Evolutionary conservation across 2,329 filamentous ascomycete genomes (phyloP), one percentile per base, ranked within the genome.

Genomic region (Sarocladium brachiariae): DNA sequence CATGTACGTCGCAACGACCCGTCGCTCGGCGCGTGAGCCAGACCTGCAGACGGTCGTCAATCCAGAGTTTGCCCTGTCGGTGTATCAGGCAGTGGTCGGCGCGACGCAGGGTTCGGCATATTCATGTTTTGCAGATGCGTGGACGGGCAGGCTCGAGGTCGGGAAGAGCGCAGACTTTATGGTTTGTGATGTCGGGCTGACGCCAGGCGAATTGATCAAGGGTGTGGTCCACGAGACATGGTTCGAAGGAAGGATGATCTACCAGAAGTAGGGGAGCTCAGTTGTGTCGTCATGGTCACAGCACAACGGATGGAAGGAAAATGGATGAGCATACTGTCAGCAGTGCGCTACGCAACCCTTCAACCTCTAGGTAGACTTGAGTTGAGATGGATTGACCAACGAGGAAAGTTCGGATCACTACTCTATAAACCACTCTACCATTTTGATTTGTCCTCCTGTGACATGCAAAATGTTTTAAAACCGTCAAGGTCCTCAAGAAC

Each of bases 111-210:
- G 81, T 0, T 74, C 74, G 4, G 80, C 81, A 1, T 78, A 77
- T 57, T 78, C 75, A 13, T 76, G 72, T n/a, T 83, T 81, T 56
- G 74, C 75, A 1, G 81, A 84, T 27, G 59, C 63, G 2, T 69
- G 73, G 60, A 67, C 77, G 0, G 82, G 82, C 0, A 74, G 68
- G 48, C 58, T 85, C 51, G 69, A 71, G 56, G 63, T 61, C 1
- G 80, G 80, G 0, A 66, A 75, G 59, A 67, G 72, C 55, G 81
- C 81, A 0, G 81, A 85, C 56, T 80, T 84, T 50, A 74, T 77
- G 3, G 60, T 70, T 1, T 78, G 37, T 16, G 70, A 80, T 52
- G 72, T 79, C 66, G 63, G 69, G 21, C 75, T 75, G 68, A 68
- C 71, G 19, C 66, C 70, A 16, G 68, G 69, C 21, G 67, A 65